These are phyloP conservation scores for Blastobotrys terrestris DNA, from an alignment of 805 yeast genomes.

Conservation along the genomic window DNA sequence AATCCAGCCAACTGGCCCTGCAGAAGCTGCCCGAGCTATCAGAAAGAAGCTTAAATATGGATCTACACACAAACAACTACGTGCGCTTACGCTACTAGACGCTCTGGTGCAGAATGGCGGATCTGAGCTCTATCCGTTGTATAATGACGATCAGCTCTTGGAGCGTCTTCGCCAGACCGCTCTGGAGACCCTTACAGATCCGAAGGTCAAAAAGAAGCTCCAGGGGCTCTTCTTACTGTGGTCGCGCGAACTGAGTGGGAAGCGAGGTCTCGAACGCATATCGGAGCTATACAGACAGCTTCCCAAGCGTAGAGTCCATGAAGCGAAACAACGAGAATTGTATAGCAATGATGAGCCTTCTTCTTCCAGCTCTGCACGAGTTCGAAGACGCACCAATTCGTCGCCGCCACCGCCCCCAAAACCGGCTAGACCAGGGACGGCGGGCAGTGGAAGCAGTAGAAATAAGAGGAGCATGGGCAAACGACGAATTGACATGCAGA, in stretches of 20 bases:
- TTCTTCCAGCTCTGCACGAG: constrained; percentile 1
- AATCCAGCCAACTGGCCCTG: constrained; percentile 39
- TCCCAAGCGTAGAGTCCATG: constrained; percentile 27
- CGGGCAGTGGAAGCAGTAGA: no score
- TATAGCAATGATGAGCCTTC: constrained; percentile 19
- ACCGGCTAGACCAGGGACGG: neutral
- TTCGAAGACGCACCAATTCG: neutral
- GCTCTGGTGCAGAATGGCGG: constrained; percentile 54
- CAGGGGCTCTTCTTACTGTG: constrained; percentile 56
- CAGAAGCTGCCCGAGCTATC: constrained; percentile 86
- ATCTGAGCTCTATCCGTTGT: constrained; percentile 35
- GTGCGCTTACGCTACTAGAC: constrained; percentile 59
- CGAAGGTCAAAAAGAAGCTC: constrained; percentile 42
- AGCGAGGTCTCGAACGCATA: constrained; percentile 44
- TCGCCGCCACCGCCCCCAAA: neutral
- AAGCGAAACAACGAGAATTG: constrained; percentile 13
- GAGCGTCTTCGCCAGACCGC: constrained; percentile 55
- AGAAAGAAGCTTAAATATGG: constrained; percentile 89
- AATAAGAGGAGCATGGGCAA: neutral
- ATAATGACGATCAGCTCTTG: constrained; percentile 60
- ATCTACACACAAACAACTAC: constrained; percentile 50
- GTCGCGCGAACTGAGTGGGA: constrained; percentile 51
- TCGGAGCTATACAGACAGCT: constrained; percentile 41
- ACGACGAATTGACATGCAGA: neutral
- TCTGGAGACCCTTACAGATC: constrained; percentile 36